Percentiles rank a stretch among this genome's conserved stretches.
These are phyloP conservation scores for Batkoa obscura DNA, from an alignment of 371 early-diverging fungal genomes.

Conservation along the genomic window DNA sequence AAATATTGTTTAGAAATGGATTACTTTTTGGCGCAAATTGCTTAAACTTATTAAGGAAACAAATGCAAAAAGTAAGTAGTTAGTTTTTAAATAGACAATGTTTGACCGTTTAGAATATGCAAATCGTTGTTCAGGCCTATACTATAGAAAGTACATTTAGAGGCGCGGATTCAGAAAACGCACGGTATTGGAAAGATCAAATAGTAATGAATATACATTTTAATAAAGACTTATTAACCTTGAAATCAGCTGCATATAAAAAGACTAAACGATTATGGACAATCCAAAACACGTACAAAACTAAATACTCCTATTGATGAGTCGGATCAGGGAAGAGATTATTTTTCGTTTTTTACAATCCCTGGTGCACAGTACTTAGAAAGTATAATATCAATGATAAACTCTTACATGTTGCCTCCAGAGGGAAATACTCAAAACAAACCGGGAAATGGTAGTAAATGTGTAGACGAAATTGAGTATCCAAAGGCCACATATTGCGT, in stretches of 20 bases:
- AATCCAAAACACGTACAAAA: background rate
- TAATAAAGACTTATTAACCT: background rate
- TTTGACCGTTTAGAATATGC: slow-evolving; percentile 1
- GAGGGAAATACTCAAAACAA: no score
- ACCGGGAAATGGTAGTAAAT: no score
- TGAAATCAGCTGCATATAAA: background rate
- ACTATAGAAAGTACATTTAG: slow-evolving; percentile 2
- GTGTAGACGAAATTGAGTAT: no score
- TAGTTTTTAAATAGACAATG: background rate
- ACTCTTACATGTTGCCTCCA: no score
- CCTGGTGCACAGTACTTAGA: background rate
- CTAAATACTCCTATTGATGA: background rate
- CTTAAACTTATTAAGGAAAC: background rate
- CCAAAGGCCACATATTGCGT: no score
- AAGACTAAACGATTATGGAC: background rate
- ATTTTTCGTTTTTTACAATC: background rate
- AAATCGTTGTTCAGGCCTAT: slow-evolving; percentile 7
- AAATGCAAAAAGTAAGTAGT: background rate
- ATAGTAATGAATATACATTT: background rate
- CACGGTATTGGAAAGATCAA: background rate
- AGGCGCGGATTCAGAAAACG: background rate
- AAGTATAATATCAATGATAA: no score
- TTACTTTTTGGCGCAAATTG: background rate
- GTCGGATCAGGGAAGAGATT: background rate
- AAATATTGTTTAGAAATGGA: background rate